Percentiles rank a stretch among this genome's conserved stretches.
Conservation (phyloP, 1,284 basidiomycete species). For the Ceratobasidium sp. region DNA sequence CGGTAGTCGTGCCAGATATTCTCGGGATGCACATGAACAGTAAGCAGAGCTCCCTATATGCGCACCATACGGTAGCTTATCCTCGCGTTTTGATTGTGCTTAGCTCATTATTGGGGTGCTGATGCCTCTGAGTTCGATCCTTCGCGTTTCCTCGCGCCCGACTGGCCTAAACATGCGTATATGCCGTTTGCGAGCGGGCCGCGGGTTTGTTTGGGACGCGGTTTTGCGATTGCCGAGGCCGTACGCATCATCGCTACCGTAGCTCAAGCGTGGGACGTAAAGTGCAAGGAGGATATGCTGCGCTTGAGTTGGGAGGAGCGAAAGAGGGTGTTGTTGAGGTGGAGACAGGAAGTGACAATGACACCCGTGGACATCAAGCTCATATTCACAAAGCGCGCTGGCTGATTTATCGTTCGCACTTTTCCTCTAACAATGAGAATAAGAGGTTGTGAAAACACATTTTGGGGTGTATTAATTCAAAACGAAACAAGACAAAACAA, state of each 20-base stretch:
- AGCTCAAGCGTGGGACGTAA: conserved; percentile 20
- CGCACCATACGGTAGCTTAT: not conserved
- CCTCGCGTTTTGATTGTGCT: not conserved
- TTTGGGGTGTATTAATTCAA: too few relatives aligned
- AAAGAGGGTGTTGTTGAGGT: not conserved
- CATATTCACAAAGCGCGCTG: not conserved
- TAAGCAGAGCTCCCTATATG: not conserved
- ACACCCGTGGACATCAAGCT: conserved; percentile 13
- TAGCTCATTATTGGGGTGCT: conserved; percentile 24
- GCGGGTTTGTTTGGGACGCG: conserved; percentile 19
- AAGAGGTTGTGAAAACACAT: too few relatives aligned
- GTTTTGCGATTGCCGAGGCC: conserved; percentile 26
- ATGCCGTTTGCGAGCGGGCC: conserved; percentile 17
- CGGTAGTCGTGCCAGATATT: conserved; percentile 11
- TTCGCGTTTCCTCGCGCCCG: conserved; percentile 1
- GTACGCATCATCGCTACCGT: conserved; percentile 8
- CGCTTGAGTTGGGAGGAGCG: conserved; percentile 9
- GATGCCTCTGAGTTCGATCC: conserved; percentile 24
- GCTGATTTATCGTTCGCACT: too few relatives aligned
- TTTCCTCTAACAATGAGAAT: too few relatives aligned
- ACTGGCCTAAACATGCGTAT: conserved; percentile 34
- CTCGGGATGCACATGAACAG: conserved; percentile 28
- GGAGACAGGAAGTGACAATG: conserved; percentile 26
- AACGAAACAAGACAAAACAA: too few relatives aligned
- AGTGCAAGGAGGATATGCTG: conserved; percentile 11